These are phyloP conservation scores for Phytophthora vignae DNA, from an alignment of 352 stramenopile genomes.

Conservation along the genomic window DNA sequence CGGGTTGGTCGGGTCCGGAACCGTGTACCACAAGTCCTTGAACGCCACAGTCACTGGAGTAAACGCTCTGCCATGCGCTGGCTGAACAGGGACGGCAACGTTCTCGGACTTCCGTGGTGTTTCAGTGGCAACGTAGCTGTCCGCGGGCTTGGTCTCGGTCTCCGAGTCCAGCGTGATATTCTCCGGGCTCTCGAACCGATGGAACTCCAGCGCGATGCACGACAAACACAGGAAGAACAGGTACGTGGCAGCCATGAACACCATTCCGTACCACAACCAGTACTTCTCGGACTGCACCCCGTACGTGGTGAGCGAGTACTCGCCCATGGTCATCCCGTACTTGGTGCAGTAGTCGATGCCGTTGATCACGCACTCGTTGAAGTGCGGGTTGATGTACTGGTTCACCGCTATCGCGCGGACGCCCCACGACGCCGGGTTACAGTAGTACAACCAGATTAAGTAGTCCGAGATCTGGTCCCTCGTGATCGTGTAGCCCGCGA, in stretches of 20 bases:
- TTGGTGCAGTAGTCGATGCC: constrained; percentile 35
- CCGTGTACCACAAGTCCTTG: constrained; percentile 33
- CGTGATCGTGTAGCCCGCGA: constrained; percentile 44
- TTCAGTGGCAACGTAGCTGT: constrained; percentile 1
- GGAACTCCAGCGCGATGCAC: constrained; percentile 16
- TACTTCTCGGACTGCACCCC: constrained; percentile 30
- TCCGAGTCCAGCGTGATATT: constrained; percentile 9
- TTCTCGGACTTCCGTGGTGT: neutral
- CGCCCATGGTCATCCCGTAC: constrained; percentile 32
- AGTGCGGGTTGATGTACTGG: constrained; percentile 30
- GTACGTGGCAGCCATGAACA: constrained; percentile 32
- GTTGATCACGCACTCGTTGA: constrained; percentile 31
- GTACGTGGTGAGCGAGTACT: constrained; percentile 34
- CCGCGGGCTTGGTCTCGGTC: neutral
- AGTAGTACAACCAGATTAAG: constrained; percentile 51
- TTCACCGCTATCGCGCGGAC: constrained; percentile 37
- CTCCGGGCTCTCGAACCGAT: constrained; percentile 20
- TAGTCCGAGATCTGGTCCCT: constrained; percentile 38
- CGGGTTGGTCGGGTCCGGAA: constrained; percentile 20
- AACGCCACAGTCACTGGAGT: constrained; percentile 17
- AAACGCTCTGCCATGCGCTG: neutral
- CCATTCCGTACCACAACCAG: constrained; percentile 38
- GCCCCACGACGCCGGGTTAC: constrained; percentile 50
- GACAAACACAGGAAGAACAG: constrained; percentile 19
- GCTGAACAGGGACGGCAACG: neutral